phyloP scores from a whole-genome alignment of 148 eudicot species.

The Vaccinium corymbosum region DNA sequence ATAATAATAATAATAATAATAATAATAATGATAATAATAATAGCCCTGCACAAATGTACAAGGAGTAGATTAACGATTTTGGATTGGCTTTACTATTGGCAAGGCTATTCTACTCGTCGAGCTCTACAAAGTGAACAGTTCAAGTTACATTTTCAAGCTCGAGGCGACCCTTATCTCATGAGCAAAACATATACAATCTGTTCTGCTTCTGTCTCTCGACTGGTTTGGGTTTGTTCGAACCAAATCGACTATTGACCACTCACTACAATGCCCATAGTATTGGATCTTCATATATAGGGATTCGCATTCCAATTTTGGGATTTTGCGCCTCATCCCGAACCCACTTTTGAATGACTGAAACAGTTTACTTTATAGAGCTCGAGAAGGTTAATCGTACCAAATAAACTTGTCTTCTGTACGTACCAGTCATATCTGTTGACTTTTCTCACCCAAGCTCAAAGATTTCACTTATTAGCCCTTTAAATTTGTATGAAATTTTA shows the following conservation, averaged over 20 bases:
- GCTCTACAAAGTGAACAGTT: not conserved
- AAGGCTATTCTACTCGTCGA: not conserved
- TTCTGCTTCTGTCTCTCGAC: not conserved
- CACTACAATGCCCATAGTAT: not conserved
- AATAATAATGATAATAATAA: too few relatives aligned
- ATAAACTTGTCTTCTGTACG: too few relatives aligned
- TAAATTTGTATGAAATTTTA: too few relatives aligned
- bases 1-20: too few relatives aligned
- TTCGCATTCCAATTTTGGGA: too few relatives aligned
- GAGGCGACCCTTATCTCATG: not conserved
- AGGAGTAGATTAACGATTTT: not conserved
- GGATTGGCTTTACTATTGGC: not conserved
- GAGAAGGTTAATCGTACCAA: too few relatives aligned
- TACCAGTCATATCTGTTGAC: too few relatives aligned
- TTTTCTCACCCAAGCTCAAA: too few relatives aligned
- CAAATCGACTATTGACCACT: not conserved
- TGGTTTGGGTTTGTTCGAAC: not conserved
- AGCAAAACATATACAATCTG: not conserved
- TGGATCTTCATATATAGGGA: not conserved
- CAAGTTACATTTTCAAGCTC: not conserved
- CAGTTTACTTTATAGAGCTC: too few relatives aligned
- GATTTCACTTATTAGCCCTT: too few relatives aligned
- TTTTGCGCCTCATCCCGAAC: too few relatives aligned
- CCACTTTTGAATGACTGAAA: too few relatives aligned
- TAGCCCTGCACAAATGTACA: not conserved